Percentiles rank a stretch among this genome's conserved stretches.
Conservation (phyloP, 164 flowering plant genomes). For the Dillenia turbinata region DNA sequence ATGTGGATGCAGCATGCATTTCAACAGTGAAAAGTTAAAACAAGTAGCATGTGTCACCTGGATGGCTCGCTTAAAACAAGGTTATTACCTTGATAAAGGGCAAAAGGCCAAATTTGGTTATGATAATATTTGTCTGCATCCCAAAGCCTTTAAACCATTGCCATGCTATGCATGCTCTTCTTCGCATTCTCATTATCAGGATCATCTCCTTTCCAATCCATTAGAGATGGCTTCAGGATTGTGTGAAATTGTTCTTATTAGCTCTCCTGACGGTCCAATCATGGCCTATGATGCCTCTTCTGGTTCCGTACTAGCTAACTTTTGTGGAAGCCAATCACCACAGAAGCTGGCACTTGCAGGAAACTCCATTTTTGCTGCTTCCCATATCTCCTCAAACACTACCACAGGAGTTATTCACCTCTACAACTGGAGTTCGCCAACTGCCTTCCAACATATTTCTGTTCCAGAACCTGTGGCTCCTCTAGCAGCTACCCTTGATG, state of each 20-base stretch:
- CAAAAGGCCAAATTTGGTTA: too few species aligned
- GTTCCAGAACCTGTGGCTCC: slow-evolving; percentile 55
- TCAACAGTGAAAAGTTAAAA: too few species aligned
- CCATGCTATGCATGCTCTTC: not conserved
- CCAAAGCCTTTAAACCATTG: not conserved
- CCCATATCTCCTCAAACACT: slow-evolving; percentile 34
- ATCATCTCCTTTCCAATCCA: too few species aligned
- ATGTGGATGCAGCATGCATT: too few species aligned
- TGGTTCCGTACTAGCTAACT: slow-evolving; percentile 19
- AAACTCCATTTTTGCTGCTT: slow-evolving; percentile 29
- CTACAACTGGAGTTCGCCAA: slow-evolving; percentile 27
- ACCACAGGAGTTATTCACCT: slow-evolving; percentile 26
- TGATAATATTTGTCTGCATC: too few species aligned
- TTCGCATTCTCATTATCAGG: too few species aligned
- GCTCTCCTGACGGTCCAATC: slow-evolving; percentile 39
- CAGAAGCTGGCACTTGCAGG: slow-evolving; percentile 32
- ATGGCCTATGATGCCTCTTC: slow-evolving; percentile 23
- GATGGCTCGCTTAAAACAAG: too few species aligned
- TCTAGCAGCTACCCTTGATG: slow-evolving; percentile 32
- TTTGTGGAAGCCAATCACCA: slow-evolving; percentile 29
- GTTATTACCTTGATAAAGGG: too few species aligned
- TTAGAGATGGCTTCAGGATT: too few species aligned
- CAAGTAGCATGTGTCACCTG: too few species aligned
- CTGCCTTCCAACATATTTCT: slow-evolving; percentile 26
- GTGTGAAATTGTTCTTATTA: slow-evolving; percentile 29